These are phyloP conservation scores for Triticum dicoccoides DNA, from an alignment of 176 grass and related monocot species.

Conservation along the genomic window DNA sequence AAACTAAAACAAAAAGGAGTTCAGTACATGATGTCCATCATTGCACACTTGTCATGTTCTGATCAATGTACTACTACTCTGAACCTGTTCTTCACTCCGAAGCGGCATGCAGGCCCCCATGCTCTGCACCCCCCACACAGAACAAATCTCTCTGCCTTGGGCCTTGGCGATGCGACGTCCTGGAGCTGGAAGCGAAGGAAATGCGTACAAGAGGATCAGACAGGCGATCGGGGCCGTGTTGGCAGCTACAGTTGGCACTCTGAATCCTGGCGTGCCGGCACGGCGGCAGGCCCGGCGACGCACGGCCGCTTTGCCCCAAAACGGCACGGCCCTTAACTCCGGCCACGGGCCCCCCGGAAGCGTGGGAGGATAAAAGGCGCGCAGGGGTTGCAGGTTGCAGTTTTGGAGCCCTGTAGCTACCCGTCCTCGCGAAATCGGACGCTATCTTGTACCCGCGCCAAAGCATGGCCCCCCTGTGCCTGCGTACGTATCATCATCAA, in stretches of 20 bases:
- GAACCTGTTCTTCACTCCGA: not conserved
- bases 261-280: not conserved
- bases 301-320: not conserved
- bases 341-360: not conserved
- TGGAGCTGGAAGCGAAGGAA: not conserved
- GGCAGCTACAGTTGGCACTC: constrained; percentile 25
- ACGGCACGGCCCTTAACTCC: constrained; percentile 20
- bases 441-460: not conserved
- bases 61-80: not conserved
- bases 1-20: too few relatives aligned
- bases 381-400: constrained; percentile 12
- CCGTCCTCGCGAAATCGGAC: not conserved
- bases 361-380: constrained; percentile 7
- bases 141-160: too few relatives aligned
- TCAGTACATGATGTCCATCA: not conserved
- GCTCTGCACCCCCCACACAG: too few relatives aligned
- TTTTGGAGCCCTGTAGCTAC: constrained; percentile 43
- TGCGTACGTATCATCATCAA: too few relatives aligned
- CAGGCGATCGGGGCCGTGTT: constrained; percentile 18
- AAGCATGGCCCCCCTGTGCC: too few relatives aligned
- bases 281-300: not conserved
- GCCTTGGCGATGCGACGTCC: not conserved
- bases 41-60: not conserved
- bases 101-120: not conserved
- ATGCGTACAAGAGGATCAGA: constrained; percentile 16